These are phyloP conservation scores for Patellaria atrata DNA, from an alignment of 495 filamentous ascomycete species.

Conservation along the genomic window DNA sequence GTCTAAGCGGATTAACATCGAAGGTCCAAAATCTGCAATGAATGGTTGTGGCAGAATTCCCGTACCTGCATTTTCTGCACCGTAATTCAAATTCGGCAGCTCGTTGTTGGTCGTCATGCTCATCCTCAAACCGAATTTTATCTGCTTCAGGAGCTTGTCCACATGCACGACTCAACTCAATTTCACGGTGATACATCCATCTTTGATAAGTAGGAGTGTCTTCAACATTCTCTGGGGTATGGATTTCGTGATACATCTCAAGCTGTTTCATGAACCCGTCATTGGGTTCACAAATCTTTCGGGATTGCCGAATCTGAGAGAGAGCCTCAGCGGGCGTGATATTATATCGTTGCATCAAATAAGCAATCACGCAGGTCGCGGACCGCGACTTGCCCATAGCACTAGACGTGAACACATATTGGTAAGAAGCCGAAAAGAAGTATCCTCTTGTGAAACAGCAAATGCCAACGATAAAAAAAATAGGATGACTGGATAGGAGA, in stretches of 20 bases:
- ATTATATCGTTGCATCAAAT: conserved; percentile 52
- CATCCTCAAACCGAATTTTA: conserved; percentile 74
- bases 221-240: conserved; percentile 53
- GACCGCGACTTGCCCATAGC: conserved; percentile 95
- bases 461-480: no score
- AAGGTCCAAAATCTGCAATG: conserved; percentile 1
- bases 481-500: no score
- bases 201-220: conserved; percentile 63
- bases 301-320: conserved; percentile 43
- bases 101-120: conserved; percentile 30
- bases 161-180: conserved; percentile 55
- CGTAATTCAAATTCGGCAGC: conserved; percentile 31
- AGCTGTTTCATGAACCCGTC: conserved; percentile 79
- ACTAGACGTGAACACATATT: conserved; percentile 35
- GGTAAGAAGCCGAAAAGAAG: not conserved
- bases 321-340: conserved; percentile 48
- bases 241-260: conserved; percentile 70
- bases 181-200: conserved; percentile 71
- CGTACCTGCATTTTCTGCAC: conserved; percentile 39
- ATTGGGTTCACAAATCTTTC: conserved; percentile 73
- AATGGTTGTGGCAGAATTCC: conserved; percentile 7
- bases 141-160: conserved; percentile 50
- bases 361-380: conserved; percentile 69
- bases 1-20: conserved; percentile 29
- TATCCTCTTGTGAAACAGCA: no score